Base-by-base conservation (phyloP, 768 basidiomycete species). In the Tulasnella sp. region DNA sequence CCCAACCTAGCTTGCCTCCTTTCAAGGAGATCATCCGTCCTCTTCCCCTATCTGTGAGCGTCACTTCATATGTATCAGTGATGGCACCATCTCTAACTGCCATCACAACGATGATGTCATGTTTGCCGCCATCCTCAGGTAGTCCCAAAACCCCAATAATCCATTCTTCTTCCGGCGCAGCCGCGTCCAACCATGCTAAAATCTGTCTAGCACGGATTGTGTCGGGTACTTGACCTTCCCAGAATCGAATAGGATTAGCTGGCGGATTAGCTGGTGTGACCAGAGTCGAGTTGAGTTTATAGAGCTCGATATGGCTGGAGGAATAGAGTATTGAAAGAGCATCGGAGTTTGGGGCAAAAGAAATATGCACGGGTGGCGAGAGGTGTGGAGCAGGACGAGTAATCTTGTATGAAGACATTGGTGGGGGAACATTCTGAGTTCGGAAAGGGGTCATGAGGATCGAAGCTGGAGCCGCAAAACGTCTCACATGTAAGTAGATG, bases 361-460 rank as follows among this genome's bases (percentile, higher is more conserved):
- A 68, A 3, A 77, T 66, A 61, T 92, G 79, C 7, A 80, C 62
- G 0, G 91, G 87, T 0, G 74, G 60, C 6, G 27, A 39, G 15
- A 50, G 49, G 9, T 24, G 57, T 40, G 8, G 54, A 35, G 10
- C 61, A 42, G 47, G 65, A 16, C 49, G 49, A 62, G 66, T 40
- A 45, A 77, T 66, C 34, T 65, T 65, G 57, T 73, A 70, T 1
- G 88, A 81, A 1, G 81, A 85, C 89, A 95, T 92, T 0, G 95
- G 95, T n/a, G 95, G 95, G n/a, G 93, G 95, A 4, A 93, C 75
- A 61, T 95, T 96, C 66, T 93, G 87, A 0, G 78, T 75, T 34
- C 91, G 76, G 73, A 98, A 98, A 13, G 95, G 86, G 2, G 93
- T 99, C 34, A 99, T 69, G 3, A 92, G 75, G 50, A 88, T 67